phyloP scores from a whole-genome alignment of 2,329 filamentous ascomycete genomes.

The Claviceps pazoutovae region DNA sequence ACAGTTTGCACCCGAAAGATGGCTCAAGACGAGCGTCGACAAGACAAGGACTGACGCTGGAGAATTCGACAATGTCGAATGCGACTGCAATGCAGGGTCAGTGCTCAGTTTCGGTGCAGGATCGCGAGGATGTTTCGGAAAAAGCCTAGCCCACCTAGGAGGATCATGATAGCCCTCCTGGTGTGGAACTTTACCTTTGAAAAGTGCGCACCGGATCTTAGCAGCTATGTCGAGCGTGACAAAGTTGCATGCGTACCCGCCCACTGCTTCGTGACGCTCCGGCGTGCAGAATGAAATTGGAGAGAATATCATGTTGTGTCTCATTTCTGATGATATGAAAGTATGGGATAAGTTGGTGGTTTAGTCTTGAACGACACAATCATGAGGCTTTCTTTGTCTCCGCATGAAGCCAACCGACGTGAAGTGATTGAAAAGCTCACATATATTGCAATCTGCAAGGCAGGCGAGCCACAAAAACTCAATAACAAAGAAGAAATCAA shows the following conservation, averaged over 20 bases:
- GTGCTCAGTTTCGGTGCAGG: constrained; percentile 13
- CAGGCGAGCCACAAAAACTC: no score
- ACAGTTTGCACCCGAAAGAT: constrained; percentile 22
- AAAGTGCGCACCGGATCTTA: not conserved
- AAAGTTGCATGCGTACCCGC: not conserved
- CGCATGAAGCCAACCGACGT: no score
- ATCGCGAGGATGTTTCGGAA: constrained; percentile 14
- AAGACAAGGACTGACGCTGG: not conserved
- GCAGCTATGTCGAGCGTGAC: not conserved
- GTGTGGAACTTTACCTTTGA: constrained; percentile 14
- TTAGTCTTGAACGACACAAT: no score
- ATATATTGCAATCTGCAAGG: no score
- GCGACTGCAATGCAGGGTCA: not conserved
- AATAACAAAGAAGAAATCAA: no score
- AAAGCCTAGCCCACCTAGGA: constrained; percentile 15
- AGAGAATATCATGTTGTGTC: no score
- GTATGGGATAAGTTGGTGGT: no score
- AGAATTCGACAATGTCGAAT: not conserved
- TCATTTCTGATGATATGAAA: no score
- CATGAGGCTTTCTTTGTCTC: no score
- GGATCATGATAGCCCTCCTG: constrained; percentile 11
- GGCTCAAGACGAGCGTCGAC: constrained; percentile 15
- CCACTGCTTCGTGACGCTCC: not conserved
- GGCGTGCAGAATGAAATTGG: not conserved
- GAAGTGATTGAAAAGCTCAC: no score